Evolutionary conservation across 2,329 filamentous ascomycete species (phyloP).

Genomic region (Colletotrichum falcatum): DNA sequence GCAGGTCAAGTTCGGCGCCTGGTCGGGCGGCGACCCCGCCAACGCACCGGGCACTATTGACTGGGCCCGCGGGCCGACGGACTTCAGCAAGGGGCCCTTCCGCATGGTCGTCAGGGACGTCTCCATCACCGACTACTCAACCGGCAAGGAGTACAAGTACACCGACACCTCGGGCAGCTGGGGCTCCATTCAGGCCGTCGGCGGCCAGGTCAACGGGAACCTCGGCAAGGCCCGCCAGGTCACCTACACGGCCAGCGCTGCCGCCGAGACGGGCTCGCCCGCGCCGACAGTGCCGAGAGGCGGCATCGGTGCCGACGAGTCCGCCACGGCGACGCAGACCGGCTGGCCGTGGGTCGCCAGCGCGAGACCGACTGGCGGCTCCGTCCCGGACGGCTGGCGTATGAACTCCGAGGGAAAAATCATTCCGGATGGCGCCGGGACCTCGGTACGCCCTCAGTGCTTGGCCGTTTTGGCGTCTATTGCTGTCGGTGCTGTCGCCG

Average conservation of each 20-base stretch:
- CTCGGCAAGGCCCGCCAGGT: constrained; percentile 65
- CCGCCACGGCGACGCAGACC: constrained; percentile 66
- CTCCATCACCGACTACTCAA: constrained; percentile 90
- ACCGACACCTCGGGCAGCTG: constrained; percentile 81
- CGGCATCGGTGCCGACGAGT: constrained; percentile 70
- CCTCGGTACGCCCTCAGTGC: constrained; percentile 46
- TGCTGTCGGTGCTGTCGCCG: constrained; percentile 41
- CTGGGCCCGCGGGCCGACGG: constrained; percentile 88
- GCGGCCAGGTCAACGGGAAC: constrained; percentile 79
- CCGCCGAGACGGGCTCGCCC: constrained; percentile 71
- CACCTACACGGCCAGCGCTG: constrained; percentile 67
- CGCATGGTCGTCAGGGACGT: constrained; percentile 85
- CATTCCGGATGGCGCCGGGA: constrained; percentile 73
- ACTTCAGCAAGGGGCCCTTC: constrained; percentile 87
- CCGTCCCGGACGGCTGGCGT: constrained; percentile 83
- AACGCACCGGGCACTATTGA: constrained; percentile 86
- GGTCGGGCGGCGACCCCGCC: constrained; percentile 88
- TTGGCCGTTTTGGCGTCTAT: constrained; percentile 46
- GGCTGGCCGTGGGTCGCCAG: constrained; percentile 76
- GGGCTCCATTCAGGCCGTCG: constrained; percentile 84
- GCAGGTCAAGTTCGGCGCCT: constrained; percentile 91
- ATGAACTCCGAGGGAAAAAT: constrained; percentile 85
- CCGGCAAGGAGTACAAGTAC: constrained; percentile 87
- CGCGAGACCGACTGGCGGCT: constrained; percentile 63
- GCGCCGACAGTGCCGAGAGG: constrained; percentile 77